Evolutionary conservation across 805 yeast species (phyloP), one percentile per base, ranked within the genome.

Genomic region (Komagataella ulmi): DNA sequence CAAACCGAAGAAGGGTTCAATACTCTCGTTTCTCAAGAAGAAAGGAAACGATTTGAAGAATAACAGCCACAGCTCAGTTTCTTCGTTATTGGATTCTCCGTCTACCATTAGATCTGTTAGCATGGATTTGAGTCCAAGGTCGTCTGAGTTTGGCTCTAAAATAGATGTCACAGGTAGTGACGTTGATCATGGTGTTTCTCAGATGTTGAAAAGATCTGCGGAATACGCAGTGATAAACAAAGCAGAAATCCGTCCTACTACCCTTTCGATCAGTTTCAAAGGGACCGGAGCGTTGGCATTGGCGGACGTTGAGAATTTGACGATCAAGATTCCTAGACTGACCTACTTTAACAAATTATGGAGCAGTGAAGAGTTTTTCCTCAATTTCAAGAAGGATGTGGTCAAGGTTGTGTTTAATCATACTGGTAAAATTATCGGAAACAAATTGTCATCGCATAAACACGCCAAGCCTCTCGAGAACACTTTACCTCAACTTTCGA

Each of bases 371-470:
- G 97, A 90, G 57, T 67, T 90, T 45, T 70, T 83, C 2, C 59
- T 75, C 58, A 73, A 77, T 30, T 60, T 90, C 51, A 81, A 83
- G 61, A 83, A 79, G 59, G 81, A 80, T 45, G 59, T 83, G n/a
- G 65, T 81, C 45, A 80, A 75, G 60, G 70, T 81, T 1, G 64
- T 84, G 17, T 57, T 84, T 51, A 71, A 71, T 47, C 88, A 85
- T 58, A 75, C 90, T 0, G 97, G 96, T 2, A 80, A 82, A 53
- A 77, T 91, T 50, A 62, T 90, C 43, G 81, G 85, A n/a, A 88
- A 88, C 61, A 88, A 87, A 63, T 65, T 90, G 40, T 10, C 40
- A 3, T 10, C 40, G 8, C 40, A 30, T 3, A 30, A 30, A 30
- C 40, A 30, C 40, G 10, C 40, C 40, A 30, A 30, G 40, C 40